A percentile compares a stretch with the other conserved stretches of the same genome.
phyloP scores from a whole-genome alignment of 129 eudicot genomes.

The Chrysanthemum seticuspe region DNA sequence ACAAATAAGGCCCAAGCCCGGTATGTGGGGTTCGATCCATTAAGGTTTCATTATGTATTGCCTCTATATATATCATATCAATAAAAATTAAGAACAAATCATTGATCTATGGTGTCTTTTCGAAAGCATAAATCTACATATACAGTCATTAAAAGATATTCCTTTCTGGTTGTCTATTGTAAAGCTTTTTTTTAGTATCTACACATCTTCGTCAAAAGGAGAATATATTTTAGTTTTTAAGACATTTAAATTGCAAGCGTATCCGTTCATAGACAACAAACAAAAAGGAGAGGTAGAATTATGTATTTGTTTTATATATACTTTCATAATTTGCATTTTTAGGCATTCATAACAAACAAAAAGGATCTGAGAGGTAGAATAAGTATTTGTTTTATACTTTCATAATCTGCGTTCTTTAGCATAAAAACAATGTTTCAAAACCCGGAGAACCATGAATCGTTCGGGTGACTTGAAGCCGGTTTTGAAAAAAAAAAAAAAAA shows the following conservation, averaged over 20 bases:
- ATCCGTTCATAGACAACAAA: neutral
- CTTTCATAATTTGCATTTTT: too few species aligned
- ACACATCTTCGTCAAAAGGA: neutral
- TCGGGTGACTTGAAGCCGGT: too few species aligned
- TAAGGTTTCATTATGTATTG: too few species aligned
- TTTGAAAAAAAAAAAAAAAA: too few species aligned
- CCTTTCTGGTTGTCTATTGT: too few species aligned
- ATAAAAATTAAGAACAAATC: neutral
- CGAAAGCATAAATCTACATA: neutral
- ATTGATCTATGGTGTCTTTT: neutral
- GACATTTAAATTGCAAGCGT: neutral
- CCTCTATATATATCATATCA: too few species aligned
- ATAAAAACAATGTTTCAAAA: too few species aligned
- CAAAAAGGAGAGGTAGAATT: neutral
- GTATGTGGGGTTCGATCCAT: too few species aligned
- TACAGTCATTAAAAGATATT: neutral
- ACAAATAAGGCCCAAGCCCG: too few species aligned
- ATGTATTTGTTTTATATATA: neutral
- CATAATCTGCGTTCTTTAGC: too few species aligned
- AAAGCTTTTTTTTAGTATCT: too few species aligned
- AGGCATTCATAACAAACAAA: neutral
- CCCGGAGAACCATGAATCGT: too few species aligned
- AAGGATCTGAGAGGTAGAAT: neutral
- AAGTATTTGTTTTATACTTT: neutral
- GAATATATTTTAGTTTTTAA: neutral